Conservation (phyloP, 371 early-diverging fungal species). For the Actinomucor elegans region DNA sequence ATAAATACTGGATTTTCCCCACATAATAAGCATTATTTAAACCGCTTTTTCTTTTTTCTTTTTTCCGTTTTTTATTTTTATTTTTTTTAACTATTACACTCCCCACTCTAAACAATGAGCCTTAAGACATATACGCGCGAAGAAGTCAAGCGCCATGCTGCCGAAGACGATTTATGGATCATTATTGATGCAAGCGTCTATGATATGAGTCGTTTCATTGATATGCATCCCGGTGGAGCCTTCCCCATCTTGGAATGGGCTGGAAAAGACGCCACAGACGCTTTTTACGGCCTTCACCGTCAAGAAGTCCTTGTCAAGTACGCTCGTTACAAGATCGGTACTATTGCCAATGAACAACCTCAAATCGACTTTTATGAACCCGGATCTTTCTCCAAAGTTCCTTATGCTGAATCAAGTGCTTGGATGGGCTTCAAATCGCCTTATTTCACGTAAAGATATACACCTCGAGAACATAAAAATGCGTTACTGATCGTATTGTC, state of each 20-base stretch:
- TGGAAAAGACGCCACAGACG: conserved; percentile 74
- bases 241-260: conserved; percentile 66
- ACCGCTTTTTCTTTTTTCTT: not conserved
- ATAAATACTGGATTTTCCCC: conserved; percentile 1
- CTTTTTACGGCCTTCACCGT: conserved; percentile 71
- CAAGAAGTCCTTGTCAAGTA: conserved; percentile 65
- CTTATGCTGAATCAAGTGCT: conserved; percentile 54
- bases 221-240: conserved; percentile 87
- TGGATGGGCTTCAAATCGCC: conserved; percentile 57
- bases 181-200: conserved; percentile 83
- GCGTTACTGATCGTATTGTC: not conserved
- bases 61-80: not conserved
- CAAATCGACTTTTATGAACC: conserved; percentile 27
- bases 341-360: conserved; percentile 39
- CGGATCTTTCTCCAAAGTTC: conserved; percentile 52
- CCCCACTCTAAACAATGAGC: conserved; percentile 5
- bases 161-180: conserved; percentile 86
- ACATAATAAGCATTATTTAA: not conserved
- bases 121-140: conserved; percentile 55
- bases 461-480: not conserved
- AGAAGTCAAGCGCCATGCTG: conserved; percentile 77
- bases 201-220: conserved; percentile 86
- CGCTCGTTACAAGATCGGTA: conserved; percentile 50
- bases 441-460: conserved; percentile 44
- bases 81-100: not conserved